Evolutionary conservation across 164 flowering plant species (phyloP), one percentile per base, ranked within the genome.

Genomic region (Sextonia rubra): DNA sequence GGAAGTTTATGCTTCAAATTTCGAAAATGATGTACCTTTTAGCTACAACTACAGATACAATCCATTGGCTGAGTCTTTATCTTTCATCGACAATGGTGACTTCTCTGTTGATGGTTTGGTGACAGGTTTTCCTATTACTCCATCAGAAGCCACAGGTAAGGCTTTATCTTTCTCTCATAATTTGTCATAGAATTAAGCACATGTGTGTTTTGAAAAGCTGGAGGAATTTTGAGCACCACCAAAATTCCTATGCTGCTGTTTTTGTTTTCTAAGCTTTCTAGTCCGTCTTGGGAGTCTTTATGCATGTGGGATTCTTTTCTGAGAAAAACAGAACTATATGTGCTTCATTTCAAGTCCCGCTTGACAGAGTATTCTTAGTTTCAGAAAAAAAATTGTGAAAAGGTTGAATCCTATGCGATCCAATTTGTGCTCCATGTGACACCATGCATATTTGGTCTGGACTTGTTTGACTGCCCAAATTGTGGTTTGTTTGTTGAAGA

Each of bases 101-200:
- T 95, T 95, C 81, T 86, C 97, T 70, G 97, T 95, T 71, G 98
- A 95, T 83, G 97, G 97, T 52, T 82, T 93, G 72, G 78, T 95
- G 66, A 77, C 94, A 66, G 95, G 87, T 63, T 93, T 89, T 83
- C 97, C 99, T 69, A 70, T 90, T 64, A 90, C 94, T 77, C 77
- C 95, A 74, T 88, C 97, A 20, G 86, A 44, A 47, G 85, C 93
- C 29, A 83, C 86, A 72, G 93, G 98, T 93, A 76, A 75, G 77
- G 4, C 66, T 6, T 52, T 12, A 12, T 64, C n/a, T 64, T 64
- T 4, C 23, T 61, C 15, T 52, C n/a, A 15, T 37, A 37, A 37
- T 37, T 37, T 2, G 44, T 5, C 44, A 8, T 37, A 37, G 44
- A 37, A 37, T 37, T 37, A 9, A 37, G 44, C 1, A 37, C 11